phyloP scores from a whole-genome alignment of 176 grass and related monocot species.

The Puccinellia tenuiflora region DNA sequence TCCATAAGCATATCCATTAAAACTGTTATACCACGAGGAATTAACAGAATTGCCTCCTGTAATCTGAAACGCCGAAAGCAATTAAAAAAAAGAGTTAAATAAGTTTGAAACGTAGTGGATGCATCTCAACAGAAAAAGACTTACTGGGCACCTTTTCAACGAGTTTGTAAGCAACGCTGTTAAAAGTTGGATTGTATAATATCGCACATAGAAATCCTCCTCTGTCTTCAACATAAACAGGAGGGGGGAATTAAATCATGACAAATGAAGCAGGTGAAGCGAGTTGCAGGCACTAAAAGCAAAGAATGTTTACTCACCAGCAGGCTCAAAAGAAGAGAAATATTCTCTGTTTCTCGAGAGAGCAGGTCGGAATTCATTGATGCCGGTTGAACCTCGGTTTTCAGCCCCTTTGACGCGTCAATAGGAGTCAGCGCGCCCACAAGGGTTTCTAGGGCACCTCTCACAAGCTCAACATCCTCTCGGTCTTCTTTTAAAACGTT shows the following conservation, averaged over 20 bases:
- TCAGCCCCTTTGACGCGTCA: constrained; percentile 53
- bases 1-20: constrained; percentile 99
- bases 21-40: constrained; percentile 95
- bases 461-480: constrained; percentile 87
- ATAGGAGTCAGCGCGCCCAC: constrained; percentile 74
- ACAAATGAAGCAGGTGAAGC: constrained; percentile 6
- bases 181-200: constrained; percentile 97
- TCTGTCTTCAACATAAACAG: constrained; percentile 66
- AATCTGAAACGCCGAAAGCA: constrained; percentile 56
- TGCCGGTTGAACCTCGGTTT: constrained; percentile 82
- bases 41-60: constrained; percentile 94
- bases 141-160: constrained; percentile 77
- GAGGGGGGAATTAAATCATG: background rate
- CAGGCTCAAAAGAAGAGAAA: constrained; percentile 87
- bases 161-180: constrained; percentile 93
- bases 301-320: constrained; percentile 50
- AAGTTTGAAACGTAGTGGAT: background rate
- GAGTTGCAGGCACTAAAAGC: background rate
- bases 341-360: constrained; percentile 89
- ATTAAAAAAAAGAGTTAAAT: constrained; percentile 25
- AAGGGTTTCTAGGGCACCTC: constrained; percentile 87
- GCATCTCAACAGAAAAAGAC: constrained; percentile 29
- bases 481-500: constrained; percentile 87
- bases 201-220: constrained; percentile 98
- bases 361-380: constrained; percentile 86